A percentile compares a stretch with the other conserved stretches of the same genome.
These are phyloP conservation scores for Colletotrichum musicola DNA, from an alignment of 2,329 filamentous ascomycete genomes.

Conservation along the genomic window DNA sequence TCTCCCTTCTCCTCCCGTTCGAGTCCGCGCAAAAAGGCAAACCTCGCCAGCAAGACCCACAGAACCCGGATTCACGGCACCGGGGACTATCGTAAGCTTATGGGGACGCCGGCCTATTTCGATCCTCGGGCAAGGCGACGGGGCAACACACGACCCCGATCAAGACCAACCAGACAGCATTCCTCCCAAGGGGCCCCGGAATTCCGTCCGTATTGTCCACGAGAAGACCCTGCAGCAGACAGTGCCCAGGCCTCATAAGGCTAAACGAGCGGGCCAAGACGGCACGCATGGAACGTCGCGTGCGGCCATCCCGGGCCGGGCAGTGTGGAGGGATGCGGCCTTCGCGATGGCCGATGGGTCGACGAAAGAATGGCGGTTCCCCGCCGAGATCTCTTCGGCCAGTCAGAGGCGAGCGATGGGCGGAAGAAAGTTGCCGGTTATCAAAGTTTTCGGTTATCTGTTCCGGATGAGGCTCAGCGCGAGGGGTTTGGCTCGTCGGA, in stretches of 20 bases:
- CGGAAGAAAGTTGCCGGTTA: neutral
- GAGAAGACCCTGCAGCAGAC: neutral
- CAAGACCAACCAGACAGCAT: constrained; percentile 5
- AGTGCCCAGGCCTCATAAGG: neutral
- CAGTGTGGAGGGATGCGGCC: constrained; percentile 18
- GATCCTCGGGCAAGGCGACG: neutral
- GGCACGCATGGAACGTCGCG: constrained; percentile 6
- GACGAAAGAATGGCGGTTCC: neutral
- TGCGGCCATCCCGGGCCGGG: constrained; percentile 1
- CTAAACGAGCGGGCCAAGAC: constrained; percentile 21
- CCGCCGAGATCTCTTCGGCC: constrained; percentile 11
- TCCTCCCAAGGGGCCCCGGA: neutral
- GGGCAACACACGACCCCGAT: neutral
- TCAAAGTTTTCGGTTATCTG: constrained; percentile 11
- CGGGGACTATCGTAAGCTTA: constrained; percentile 17
- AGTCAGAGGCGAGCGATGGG: neutral
- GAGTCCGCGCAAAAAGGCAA: constrained; percentile 3
- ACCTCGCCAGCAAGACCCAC: constrained; percentile 3
- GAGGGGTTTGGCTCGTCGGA: neutral
- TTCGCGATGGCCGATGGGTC: neutral
- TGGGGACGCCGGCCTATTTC: neutral
- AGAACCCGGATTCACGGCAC: constrained; percentile 23
- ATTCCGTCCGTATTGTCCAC: neutral
- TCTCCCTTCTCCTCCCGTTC: neutral
- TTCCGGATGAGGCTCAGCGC: constrained; percentile 8